Conservation (phyloP, 1,284 basidiomycete genomes). For the Irpex lacteus region DNA sequence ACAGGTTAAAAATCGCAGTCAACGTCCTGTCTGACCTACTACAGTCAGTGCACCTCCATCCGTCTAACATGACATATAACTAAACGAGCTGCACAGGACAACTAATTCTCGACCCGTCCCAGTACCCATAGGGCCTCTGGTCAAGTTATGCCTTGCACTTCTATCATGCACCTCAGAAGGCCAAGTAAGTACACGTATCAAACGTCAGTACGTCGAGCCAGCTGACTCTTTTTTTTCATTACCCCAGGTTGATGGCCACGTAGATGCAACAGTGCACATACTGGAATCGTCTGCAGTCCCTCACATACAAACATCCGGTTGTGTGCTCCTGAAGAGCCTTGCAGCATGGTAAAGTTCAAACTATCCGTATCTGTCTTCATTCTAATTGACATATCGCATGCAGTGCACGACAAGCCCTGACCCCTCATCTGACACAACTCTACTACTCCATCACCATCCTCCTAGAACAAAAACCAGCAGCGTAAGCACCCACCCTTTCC, state of each 20-base stretch:
- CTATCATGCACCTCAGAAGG: slow-evolving; percentile 59
- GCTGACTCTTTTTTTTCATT: not conserved
- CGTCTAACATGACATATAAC: no score
- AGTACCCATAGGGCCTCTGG: slow-evolving; percentile 65
- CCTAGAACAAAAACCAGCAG: slow-evolving; percentile 50
- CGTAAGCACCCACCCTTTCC: slow-evolving; percentile 39
- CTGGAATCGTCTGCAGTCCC: slow-evolving; percentile 56
- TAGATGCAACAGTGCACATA: slow-evolving; percentile 46
- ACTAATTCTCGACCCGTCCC: slow-evolving; percentile 65
- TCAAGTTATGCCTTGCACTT: slow-evolving; percentile 49
- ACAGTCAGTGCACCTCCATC: slow-evolving; percentile 43
- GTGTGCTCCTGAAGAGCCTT: slow-evolving; percentile 46
- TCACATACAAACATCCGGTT: slow-evolving; percentile 51
- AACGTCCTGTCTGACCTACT: slow-evolving; percentile 53
- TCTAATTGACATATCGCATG: slow-evolving; percentile 6
- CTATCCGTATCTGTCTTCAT: slow-evolving; percentile 7
- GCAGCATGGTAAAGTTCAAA: slow-evolving; percentile 42
- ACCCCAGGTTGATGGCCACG: slow-evolving; percentile 45
- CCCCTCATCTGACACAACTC: slow-evolving; percentile 49
- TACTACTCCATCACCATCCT: slow-evolving; percentile 51
- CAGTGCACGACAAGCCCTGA: slow-evolving; percentile 51
- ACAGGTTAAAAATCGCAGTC: slow-evolving; percentile 56
- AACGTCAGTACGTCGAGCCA: not conserved
- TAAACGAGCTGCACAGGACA: slow-evolving; percentile 36
- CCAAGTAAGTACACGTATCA: slow-evolving; percentile 29